These are phyloP conservation scores for Strobilomyces confusus DNA, from an alignment of 768 basidiomycete species.

Conservation along the genomic window DNA sequence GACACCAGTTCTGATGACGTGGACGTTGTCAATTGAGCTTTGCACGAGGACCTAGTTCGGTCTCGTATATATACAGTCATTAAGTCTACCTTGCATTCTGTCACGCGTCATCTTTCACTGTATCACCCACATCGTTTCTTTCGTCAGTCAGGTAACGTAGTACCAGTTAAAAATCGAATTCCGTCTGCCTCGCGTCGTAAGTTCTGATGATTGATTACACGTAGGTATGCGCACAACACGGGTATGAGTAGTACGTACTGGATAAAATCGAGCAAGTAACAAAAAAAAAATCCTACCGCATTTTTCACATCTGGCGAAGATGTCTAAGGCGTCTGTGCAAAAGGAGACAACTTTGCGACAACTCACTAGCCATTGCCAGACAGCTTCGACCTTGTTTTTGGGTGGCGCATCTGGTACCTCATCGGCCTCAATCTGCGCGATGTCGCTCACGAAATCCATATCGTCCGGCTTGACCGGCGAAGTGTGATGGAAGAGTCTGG, in stretches of 20 bases:
- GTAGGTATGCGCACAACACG: neutral
- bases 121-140: constrained; percentile 26
- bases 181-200: neutral
- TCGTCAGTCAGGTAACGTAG: constrained; percentile 26
- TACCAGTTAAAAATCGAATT: constrained; percentile 16
- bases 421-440: constrained; percentile 67
- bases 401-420: constrained; percentile 71
- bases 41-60: constrained; percentile 21
- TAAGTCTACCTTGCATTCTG: constrained; percentile 31
- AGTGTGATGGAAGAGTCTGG: constrained; percentile 42
- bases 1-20: constrained; percentile 5
- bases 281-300: neutral
- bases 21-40: constrained; percentile 8
- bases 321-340: neutral
- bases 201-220: neutral
- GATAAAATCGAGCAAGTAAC: neutral
- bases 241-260: neutral
- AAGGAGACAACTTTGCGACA: constrained; percentile 1
- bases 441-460: constrained; percentile 81
- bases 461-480: constrained; percentile 41
- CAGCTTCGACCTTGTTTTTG: constrained; percentile 57
- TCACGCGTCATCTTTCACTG: constrained; percentile 31
- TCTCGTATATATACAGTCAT: constrained; percentile 36
- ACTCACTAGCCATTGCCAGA: constrained; percentile 81
- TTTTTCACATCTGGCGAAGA: constrained; percentile 18